These are phyloP conservation scores for Sclerotinia glacialis DNA, from an alignment of 2,329 filamentous ascomycete genomes.

Conservation along the genomic window DNA sequence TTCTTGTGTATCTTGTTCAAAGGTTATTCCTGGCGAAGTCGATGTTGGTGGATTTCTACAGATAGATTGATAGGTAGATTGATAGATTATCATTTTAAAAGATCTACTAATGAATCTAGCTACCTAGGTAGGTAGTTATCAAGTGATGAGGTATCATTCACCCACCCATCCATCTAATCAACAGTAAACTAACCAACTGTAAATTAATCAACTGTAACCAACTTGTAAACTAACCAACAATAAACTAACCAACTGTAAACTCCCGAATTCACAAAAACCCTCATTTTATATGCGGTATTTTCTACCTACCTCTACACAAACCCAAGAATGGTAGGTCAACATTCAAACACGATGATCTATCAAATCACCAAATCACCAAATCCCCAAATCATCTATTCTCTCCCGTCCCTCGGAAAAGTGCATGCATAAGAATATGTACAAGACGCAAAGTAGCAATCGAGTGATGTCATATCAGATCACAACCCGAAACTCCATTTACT, in stretches of 20 bases:
- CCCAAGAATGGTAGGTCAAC: not conserved
- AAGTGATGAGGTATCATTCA: too few relatives aligned
- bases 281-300: not conserved
- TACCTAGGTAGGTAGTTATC: not conserved
- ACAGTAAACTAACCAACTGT: not conserved
- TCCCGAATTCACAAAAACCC: not conserved
- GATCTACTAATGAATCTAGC: rapidly evolving
- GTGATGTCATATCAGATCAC: not conserved
- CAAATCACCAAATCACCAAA: too few relatives aligned
- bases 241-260: not conserved
- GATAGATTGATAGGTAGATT: not conserved
- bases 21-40: too few relatives aligned
- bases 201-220: not conserved
- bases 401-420: not conserved
- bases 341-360: not conserved
- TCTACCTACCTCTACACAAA: too few relatives aligned
- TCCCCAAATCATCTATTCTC: too few relatives aligned
- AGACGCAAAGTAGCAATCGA: not conserved
- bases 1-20: too few relatives aligned
- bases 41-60: not conserved
- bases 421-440: not conserved
- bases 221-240: not conserved
- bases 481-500: too few relatives aligned
- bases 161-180: too few relatives aligned
- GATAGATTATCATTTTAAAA: not conserved